A percentile compares a stretch with the other conserved stretches of the same genome.
Conservation (phyloP, 2,329 filamentous ascomycete genomes). For the Penicillium glabrum region DNA sequence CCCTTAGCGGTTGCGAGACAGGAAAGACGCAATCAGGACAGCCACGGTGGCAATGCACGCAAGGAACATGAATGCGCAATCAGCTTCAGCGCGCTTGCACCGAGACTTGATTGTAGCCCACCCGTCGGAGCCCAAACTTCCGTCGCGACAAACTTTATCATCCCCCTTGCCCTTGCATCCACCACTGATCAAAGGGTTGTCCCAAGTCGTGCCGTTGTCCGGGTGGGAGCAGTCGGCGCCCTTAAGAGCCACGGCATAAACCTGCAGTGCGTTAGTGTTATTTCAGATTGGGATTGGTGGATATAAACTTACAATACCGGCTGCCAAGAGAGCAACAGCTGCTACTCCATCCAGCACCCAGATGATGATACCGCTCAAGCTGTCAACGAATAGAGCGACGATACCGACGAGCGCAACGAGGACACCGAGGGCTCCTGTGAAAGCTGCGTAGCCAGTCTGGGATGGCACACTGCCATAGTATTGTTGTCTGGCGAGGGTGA, state of each 20-base stretch:
- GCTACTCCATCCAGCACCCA: conserved; percentile 22
- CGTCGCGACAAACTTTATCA: not conserved
- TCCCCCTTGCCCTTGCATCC: conserved; percentile 12
- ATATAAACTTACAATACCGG: conserved; percentile 20
- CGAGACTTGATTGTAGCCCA: conserved; percentile 10
- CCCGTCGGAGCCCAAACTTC: not conserved
- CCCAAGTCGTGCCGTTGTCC: not conserved
- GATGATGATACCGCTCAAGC: conserved; percentile 13
- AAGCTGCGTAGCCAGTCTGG: conserved; percentile 21
- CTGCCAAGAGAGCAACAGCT: conserved; percentile 19
- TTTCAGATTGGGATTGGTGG: not conserved
- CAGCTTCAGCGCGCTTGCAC: conserved; percentile 21
- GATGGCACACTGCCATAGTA: conserved; percentile 13
- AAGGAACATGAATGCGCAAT: conserved; percentile 27
- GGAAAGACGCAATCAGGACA: conserved; percentile 6
- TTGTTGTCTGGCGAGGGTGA: conserved; percentile 22
- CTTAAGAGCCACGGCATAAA: conserved; percentile 21
- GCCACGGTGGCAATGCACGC: conserved; percentile 14
- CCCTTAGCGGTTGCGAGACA: conserved; percentile 2
- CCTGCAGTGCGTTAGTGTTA: conserved; percentile 6
- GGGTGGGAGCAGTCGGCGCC: conserved; percentile 13
- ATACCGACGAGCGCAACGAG: conserved; percentile 18
- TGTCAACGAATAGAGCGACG: conserved; percentile 9
- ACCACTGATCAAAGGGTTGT: conserved; percentile 20
- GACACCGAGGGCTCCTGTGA: conserved; percentile 21